A percentile compares a stretch with the other conserved stretches of the same genome.
Evolutionary conservation across 345 rosid genomes (phyloP).

Genomic region (Geranium brycei): DNA sequence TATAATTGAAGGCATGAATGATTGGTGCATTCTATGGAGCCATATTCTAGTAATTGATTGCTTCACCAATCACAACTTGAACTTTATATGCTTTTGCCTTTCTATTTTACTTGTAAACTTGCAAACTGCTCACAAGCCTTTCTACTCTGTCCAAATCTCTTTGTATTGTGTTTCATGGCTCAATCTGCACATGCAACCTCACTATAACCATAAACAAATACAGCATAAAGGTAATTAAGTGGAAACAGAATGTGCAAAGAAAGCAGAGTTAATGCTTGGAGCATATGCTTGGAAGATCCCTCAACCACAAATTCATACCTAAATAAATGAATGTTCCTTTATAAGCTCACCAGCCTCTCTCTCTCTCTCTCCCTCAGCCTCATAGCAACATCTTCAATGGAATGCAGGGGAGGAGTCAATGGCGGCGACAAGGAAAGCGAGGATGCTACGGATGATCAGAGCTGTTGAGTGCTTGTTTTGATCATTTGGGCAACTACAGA

Average conservation of each 20-base stretch:
- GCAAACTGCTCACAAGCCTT: no score
- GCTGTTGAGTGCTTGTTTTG: conserved; percentile 1
- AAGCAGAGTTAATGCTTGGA: conserved; percentile 19
- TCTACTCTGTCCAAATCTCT: no score
- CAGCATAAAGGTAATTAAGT: conserved; percentile 3
- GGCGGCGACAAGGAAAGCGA: not conserved
- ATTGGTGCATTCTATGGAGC: no score
- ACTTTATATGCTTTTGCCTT: no score
- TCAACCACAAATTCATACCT: conserved; percentile 2
- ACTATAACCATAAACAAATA: conserved; percentile 4
- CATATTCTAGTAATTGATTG: no score
- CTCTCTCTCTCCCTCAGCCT: conserved; percentile 3
- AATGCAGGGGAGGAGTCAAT: conserved; percentile 5
- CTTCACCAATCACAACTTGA: no score
- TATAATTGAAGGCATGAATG: no score
- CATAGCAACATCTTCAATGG: not conserved
- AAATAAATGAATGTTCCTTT: not conserved
- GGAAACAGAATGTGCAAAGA: conserved; percentile 1
- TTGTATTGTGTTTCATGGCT: no score
- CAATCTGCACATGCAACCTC: not conserved
- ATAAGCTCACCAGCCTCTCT: conserved; percentile 3
- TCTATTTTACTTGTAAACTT: no score
- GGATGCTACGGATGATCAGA: conserved; percentile 1
- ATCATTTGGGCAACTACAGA: conserved; percentile 29
- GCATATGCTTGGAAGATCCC: conserved; percentile 37